Conservation (phyloP, 148 eudicot genomes). For the Vaccinium macrocarpon region DNA sequence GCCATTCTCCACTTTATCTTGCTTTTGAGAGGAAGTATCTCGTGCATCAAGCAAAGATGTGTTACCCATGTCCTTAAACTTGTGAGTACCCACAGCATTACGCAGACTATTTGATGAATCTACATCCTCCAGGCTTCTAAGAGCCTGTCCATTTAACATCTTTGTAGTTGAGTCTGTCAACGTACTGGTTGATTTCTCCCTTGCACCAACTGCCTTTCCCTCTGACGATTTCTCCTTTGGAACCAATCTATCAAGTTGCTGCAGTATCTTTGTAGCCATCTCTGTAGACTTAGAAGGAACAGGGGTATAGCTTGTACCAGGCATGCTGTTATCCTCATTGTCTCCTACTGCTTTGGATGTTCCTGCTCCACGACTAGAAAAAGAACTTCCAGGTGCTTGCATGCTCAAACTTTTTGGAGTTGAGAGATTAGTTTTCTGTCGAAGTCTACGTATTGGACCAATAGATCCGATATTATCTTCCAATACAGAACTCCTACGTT, state of each 20-base stretch:
- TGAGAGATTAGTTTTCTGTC: constrained; percentile 80
- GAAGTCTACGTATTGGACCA: constrained; percentile 87
- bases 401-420: constrained; percentile 39
- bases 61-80: constrained; percentile 27
- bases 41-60: constrained; percentile 22
- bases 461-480: constrained; percentile 76
- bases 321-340: constrained; percentile 25
- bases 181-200: constrained; percentile 37
- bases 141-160: constrained; percentile 46
- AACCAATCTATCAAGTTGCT: constrained; percentile 65
- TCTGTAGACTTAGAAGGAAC: constrained; percentile 73
- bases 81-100: constrained; percentile 29
- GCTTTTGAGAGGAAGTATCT: constrained; percentile 26
- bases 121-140: constrained; percentile 40
- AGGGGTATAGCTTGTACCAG: constrained; percentile 41
- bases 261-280: constrained; percentile 68
- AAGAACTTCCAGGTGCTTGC: constrained; percentile 32
- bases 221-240: constrained; percentile 67
- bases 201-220: constrained; percentile 30
- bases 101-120: constrained; percentile 43
- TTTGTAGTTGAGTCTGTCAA: constrained; percentile 39
- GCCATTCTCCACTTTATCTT: constrained; percentile 31
- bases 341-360: constrained; percentile 30
- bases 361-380: constrained; percentile 32
- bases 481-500: constrained; percentile 71